These are phyloP conservation scores for Balakata baccata DNA, from an alignment of 345 rosid genomes.

Conservation along the genomic window DNA sequence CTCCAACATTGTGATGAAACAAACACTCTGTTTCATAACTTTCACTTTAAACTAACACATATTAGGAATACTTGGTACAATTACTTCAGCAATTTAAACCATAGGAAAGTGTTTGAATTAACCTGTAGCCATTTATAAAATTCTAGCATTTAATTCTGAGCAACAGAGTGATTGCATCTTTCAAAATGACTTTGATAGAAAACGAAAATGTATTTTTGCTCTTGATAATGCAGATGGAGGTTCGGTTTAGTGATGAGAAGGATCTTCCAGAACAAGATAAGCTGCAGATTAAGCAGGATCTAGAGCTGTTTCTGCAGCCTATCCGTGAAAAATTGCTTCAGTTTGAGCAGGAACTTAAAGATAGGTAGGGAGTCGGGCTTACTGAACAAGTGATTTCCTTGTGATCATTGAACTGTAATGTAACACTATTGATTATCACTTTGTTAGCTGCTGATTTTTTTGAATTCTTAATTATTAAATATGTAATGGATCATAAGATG, in stretches of 20 bases:
- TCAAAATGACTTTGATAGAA: background rate
- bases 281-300: constrained; percentile 43
- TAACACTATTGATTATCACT: constrained; percentile 16
- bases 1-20: too few species aligned
- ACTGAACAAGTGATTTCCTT: background rate
- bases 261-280: constrained; percentile 56
- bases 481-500: constrained; percentile 18
- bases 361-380: constrained; percentile 35
- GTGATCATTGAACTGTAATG: constrained; percentile 10
- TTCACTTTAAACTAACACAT: too few species aligned
- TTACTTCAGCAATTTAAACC: too few species aligned
- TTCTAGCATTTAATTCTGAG: too few species aligned
- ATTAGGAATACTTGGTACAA: background rate
- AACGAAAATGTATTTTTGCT: background rate
- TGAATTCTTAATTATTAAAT: background rate
- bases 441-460: background rate
- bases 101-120: too few species aligned
- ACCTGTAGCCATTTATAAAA: too few species aligned
- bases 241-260: constrained; percentile 53
- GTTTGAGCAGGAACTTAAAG: constrained; percentile 85
- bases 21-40: too few species aligned
- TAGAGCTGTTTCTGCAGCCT: constrained; percentile 69
- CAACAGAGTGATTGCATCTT: too few species aligned
- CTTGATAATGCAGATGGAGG: constrained; percentile 46
- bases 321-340: constrained; percentile 61